A percentile compares a stretch with the other conserved stretches of the same genome.
phyloP scores from a whole-genome alignment of 2,329 filamentous ascomycete species.

The Fusarium cyanostomum region DNA sequence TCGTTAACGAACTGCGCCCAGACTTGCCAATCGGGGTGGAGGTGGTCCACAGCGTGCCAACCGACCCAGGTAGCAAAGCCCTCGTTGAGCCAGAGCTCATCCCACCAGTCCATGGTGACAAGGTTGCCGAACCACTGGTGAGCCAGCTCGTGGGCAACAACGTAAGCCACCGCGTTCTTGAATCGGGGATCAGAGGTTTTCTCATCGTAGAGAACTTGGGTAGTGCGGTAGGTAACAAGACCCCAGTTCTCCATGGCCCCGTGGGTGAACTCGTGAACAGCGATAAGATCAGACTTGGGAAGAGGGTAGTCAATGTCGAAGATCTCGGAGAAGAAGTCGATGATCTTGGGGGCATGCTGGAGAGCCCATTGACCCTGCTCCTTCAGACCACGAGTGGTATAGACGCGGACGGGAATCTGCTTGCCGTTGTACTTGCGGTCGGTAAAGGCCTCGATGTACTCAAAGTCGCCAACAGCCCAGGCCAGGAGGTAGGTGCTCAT shows the following conservation, averaged over 20 bases:
- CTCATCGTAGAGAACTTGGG: slow-evolving; percentile 95
- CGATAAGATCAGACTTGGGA: slow-evolving; percentile 89
- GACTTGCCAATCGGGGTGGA: slow-evolving; percentile 97
- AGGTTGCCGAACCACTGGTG: slow-evolving; percentile 97
- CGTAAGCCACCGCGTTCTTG: slow-evolving; percentile 94
- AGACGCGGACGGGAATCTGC: slow-evolving; percentile 90
- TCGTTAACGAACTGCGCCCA: slow-evolving; percentile 98
- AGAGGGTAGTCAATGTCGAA: slow-evolving; percentile 94
- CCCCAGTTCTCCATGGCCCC: slow-evolving; percentile 98
- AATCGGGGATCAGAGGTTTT: slow-evolving; percentile 89
- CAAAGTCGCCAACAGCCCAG: slow-evolving; percentile 96
- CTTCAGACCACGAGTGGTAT: slow-evolving; percentile 93
- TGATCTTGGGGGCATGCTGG: slow-evolving; percentile 89
- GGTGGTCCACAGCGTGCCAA: slow-evolving; percentile 89
- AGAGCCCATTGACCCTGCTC: slow-evolving; percentile 91
- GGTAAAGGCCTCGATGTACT: slow-evolving; percentile 93
- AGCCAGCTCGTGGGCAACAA: slow-evolving; percentile 96
- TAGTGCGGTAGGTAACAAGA: slow-evolving; percentile 94
- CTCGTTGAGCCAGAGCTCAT: slow-evolving; percentile 92
- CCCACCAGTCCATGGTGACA: slow-evolving; percentile 98
- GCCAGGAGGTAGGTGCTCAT: slow-evolving; percentile 94
- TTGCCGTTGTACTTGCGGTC: slow-evolving; percentile 91
- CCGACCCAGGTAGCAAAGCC: slow-evolving; percentile 99
- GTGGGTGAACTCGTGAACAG: slow-evolving; percentile 89
- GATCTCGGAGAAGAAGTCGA: slow-evolving; percentile 96